These are phyloP conservation scores for Coffea eugenioides DNA, from an alignment of 257 asterid species.

Conservation along the genomic window DNA sequence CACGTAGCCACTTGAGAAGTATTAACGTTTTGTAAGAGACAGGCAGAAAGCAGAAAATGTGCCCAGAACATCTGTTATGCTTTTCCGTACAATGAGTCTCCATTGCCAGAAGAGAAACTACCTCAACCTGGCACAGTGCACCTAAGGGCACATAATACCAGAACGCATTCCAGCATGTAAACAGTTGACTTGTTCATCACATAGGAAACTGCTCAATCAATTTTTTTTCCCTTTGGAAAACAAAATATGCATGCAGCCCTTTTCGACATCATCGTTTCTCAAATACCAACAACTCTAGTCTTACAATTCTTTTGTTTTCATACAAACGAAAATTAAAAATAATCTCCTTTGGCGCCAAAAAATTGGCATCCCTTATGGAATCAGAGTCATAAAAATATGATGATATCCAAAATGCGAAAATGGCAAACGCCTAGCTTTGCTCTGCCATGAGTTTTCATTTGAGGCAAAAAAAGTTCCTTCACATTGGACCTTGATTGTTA, in stretches of 20 bases:
- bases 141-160: background rate
- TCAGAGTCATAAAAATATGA: background rate
- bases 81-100: too few species aligned
- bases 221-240: background rate
- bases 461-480: constrained; percentile 11
- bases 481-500: constrained; percentile 61
- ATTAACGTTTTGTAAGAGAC: too few species aligned
- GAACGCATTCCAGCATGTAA: constrained; percentile 3
- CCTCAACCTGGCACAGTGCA: background rate
- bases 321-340: background rate
- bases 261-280: background rate
- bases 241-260: background rate
- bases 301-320: background rate
- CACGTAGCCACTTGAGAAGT: too few species aligned
- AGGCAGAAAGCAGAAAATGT: too few species aligned
- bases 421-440: background rate
- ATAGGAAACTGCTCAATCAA: too few species aligned
- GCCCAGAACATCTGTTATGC: too few species aligned
- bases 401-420: background rate
- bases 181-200: background rate
- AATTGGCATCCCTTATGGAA: background rate
- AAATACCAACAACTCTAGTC: background rate
- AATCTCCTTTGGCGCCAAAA: background rate
- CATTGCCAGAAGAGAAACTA: too few species aligned
- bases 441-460: background rate